Evolutionary conservation across 139 green algal genomes (phyloP).

Genomic region (Diplosphaera chodatii): DNA sequence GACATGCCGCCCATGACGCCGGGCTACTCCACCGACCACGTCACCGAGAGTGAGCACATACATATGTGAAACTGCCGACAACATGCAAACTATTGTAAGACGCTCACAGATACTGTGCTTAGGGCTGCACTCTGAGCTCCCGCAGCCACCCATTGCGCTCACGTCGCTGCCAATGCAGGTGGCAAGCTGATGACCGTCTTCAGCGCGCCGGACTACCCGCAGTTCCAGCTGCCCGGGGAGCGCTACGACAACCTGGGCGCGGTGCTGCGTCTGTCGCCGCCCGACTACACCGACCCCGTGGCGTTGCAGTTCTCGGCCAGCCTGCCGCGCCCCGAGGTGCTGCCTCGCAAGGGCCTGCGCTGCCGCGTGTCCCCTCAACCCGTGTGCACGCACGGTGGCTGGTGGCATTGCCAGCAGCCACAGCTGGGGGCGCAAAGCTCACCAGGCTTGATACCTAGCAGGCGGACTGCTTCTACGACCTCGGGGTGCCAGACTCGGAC

Average conservation of each 20-base stretch:
- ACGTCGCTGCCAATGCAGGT: constrained; percentile 12
- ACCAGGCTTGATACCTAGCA: too few relatives aligned
- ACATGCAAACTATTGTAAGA: too few relatives aligned
- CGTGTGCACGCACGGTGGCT: too few relatives aligned
- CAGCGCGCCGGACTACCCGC: constrained; percentile 89
- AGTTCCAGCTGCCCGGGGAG: constrained; percentile 42
- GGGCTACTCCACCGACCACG: constrained; percentile 84
- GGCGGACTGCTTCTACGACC: constrained; percentile 31
- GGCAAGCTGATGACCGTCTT: constrained; percentile 85
- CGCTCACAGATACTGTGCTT: too few relatives aligned
- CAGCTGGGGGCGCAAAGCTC: too few relatives aligned
- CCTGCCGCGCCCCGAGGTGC: constrained; percentile 40
- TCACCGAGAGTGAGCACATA: constrained; percentile 12
- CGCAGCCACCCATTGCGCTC: neutral
- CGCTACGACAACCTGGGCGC: constrained; percentile 63
- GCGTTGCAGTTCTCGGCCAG: constrained; percentile 56
- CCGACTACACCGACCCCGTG: constrained; percentile 41
- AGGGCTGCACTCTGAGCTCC: neutral
- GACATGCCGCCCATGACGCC: constrained; percentile 60
- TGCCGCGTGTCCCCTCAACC: too few relatives aligned
- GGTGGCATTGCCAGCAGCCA: too few relatives aligned
- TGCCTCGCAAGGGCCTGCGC: too few relatives aligned
- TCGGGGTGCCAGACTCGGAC: constrained; percentile 37
- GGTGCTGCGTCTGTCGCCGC: constrained; percentile 55
- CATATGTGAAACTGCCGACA: too few relatives aligned